Evolutionary conservation across 768 basidiomycete genomes (phyloP).

Genomic region (Multifurca ochricompacta): DNA sequence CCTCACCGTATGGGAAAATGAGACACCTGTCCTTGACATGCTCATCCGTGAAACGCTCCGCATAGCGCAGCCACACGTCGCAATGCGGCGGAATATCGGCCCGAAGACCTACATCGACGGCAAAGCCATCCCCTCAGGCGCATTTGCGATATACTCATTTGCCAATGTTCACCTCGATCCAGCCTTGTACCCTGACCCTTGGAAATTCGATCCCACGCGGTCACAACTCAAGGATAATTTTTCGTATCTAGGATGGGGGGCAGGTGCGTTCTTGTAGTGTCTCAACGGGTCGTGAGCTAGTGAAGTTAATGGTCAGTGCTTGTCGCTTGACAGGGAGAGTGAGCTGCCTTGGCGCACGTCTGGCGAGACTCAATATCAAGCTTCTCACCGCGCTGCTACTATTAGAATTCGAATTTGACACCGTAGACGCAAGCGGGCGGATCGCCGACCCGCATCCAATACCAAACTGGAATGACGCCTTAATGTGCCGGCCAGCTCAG

Average conservation of each 20-base stretch:
- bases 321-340: slow-evolving; percentile 47
- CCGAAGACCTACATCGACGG: slow-evolving; percentile 63
- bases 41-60: slow-evolving; percentile 73
- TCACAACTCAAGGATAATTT: slow-evolving; percentile 41
- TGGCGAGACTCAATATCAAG: slow-evolving; percentile 69
- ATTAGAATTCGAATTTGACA: slow-evolving; percentile 50
- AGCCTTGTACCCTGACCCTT: slow-evolving; percentile 65
- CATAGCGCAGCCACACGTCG: slow-evolving; percentile 70
- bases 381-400: slow-evolving; percentile 61
- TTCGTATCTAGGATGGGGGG: slow-evolving; percentile 72
- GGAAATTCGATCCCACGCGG: slow-evolving; percentile 62
- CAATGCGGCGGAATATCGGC: slow-evolving; percentile 74
- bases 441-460: slow-evolving; percentile 38
- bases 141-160: slow-evolving; percentile 74
- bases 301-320: too few relatives aligned
- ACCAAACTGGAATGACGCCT: slow-evolving; percentile 75
- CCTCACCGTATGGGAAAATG: slow-evolving; percentile 59
- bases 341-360: slow-evolving; percentile 62
- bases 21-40: slow-evolving; percentile 63
- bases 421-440: slow-evolving; percentile 48
- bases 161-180: slow-evolving; percentile 72
- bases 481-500: slow-evolving; percentile 54
- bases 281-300: too few relatives aligned
- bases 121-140: slow-evolving; percentile 62
- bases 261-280: slow-evolving; percentile 44